Base-by-base conservation (phyloP, 176 grass and related monocot genomes). In the Ampelocalamus luodianensis region DNA sequence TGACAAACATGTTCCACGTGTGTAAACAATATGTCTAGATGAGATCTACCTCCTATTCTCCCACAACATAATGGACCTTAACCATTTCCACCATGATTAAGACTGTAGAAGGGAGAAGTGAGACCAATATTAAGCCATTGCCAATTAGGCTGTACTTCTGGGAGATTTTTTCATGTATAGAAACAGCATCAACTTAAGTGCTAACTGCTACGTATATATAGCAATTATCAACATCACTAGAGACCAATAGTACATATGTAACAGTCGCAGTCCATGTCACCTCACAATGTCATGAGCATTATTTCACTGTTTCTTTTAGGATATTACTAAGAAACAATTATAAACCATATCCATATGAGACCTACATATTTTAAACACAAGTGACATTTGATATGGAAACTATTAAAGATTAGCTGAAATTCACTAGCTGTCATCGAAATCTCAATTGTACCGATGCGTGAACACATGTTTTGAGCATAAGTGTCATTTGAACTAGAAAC, bases 101-200 rank as follows among this genome's bases (percentile, higher is more conserved):
- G 62, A 51, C 40, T 50, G 54, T 61, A 68, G 55, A 71, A 42
- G 50, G 50, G 68, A 10, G 44, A 76, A 51, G 29, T 80, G 26
- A 80, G 27, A 81, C 36, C 5, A 40, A 70, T 32, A 54, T 72
- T 50, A 81, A 74, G 15, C 22, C 67, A 82, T 59, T 67, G 69
- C 34, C 60, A 72, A 40, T 59, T 51, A 50, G 5, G 34, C 22
- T 4, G 14, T 20, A 46, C 48, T 58, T 79, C 58, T 73, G 26
- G 58, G 17, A 76, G 43, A 5, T 24, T 49, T 72, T 85, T 80
- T 74, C 82, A 80, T 74, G 48, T 50, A 66, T 36, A 83, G 5
- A 84, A 27, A 79, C 10, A 79, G 9, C 76, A 60, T 74, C 46
- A n/a, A 61, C 63, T 59, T 61, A 78, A 78, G 26, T 78, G 26